phyloP scores from a whole-genome alignment of 108 stramenopile species.

The Licmophora abbreviata region DNA sequence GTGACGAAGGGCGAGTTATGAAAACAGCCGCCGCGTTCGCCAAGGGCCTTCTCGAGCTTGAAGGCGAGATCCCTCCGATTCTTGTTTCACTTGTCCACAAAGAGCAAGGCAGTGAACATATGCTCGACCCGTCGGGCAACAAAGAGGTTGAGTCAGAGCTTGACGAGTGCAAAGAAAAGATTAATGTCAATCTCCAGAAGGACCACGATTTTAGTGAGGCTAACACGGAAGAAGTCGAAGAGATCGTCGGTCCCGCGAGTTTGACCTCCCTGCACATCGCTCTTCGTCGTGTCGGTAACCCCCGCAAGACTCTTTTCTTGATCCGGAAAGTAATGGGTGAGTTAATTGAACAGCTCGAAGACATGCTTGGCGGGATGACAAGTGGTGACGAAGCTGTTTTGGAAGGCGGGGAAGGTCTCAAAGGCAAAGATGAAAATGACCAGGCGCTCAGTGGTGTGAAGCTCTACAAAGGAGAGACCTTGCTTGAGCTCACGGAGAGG shows the following conservation, averaged over 20 bases:
- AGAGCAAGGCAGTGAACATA: slow-evolving; percentile 80
- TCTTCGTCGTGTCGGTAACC: slow-evolving; percentile 79
- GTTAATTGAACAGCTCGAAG: slow-evolving; percentile 79
- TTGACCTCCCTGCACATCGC: slow-evolving; percentile 71
- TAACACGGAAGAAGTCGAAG: slow-evolving; percentile 50
- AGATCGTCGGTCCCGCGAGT: slow-evolving; percentile 69
- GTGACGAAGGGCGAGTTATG: slow-evolving; percentile 98
- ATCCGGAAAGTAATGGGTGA: slow-evolving; percentile 79
- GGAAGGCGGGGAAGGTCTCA: slow-evolving; percentile 78
- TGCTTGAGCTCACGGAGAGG: slow-evolving; percentile 87
- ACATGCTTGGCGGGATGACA: slow-evolving; percentile 64
- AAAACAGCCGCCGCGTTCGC: slow-evolving; percentile 97
- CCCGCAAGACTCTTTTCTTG: slow-evolving; percentile 65
- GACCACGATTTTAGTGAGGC: slow-evolving; percentile 67
- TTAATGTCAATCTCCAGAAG: slow-evolving; percentile 68
- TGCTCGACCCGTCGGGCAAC: slow-evolving; percentile 95
- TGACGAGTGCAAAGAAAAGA: slow-evolving; percentile 77
- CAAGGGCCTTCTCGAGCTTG: slow-evolving; percentile 93
- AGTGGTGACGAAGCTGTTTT: slow-evolving; percentile 67
- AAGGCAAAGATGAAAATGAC: slow-evolving; percentile 65
- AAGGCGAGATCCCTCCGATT: slow-evolving; percentile 98
- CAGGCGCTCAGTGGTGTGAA: slow-evolving; percentile 80
- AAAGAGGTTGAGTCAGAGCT: slow-evolving; percentile 88
- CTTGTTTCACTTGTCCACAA: slow-evolving; percentile 95
- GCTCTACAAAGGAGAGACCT: slow-evolving; percentile 90